Percentiles rank a stretch among this genome's conserved stretches.
Evolutionary conservation across 495 filamentous ascomycete genomes (phyloP).

Genomic region (Bacidia rubella): DNA sequence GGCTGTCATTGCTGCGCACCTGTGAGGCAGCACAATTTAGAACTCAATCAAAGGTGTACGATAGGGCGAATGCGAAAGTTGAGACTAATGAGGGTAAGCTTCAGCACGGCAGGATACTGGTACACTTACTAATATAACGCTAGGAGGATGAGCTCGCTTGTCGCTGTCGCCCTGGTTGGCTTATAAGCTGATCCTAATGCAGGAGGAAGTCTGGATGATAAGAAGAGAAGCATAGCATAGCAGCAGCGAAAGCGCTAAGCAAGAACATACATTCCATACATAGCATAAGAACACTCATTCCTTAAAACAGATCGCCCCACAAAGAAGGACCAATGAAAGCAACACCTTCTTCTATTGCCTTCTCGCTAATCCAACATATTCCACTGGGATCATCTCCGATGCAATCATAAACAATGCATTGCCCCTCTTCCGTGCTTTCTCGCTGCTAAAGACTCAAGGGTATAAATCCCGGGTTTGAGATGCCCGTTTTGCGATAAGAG

Average conservation of each 20-base stretch:
- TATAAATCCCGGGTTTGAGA: too few relatives aligned
- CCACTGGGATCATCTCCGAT: background rate
- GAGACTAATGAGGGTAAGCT: background rate
- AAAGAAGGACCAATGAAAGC: background rate
- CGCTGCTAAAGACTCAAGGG: background rate
- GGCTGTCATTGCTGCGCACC: background rate
- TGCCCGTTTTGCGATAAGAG: too few relatives aligned
- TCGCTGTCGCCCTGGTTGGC: background rate
- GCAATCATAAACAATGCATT: background rate
- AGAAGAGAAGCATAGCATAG: background rate
- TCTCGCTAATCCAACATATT: background rate
- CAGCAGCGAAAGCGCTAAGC: background rate
- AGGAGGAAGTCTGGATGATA: background rate
- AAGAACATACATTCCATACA: background rate
- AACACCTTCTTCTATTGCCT: background rate
- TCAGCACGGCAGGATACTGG: background rate
- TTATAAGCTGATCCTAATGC: background rate
- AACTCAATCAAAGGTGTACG: background rate
- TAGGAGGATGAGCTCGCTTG: background rate
- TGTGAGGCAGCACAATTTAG: background rate
- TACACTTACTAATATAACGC: background rate
- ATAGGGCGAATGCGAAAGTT: background rate
- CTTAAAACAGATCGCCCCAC: background rate
- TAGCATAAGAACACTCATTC: too few relatives aligned
- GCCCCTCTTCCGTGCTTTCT: background rate